Evolutionary conservation across 495 filamentous ascomycete genomes (phyloP).

Genomic region (Penicillium psychrofluorescens): DNA sequence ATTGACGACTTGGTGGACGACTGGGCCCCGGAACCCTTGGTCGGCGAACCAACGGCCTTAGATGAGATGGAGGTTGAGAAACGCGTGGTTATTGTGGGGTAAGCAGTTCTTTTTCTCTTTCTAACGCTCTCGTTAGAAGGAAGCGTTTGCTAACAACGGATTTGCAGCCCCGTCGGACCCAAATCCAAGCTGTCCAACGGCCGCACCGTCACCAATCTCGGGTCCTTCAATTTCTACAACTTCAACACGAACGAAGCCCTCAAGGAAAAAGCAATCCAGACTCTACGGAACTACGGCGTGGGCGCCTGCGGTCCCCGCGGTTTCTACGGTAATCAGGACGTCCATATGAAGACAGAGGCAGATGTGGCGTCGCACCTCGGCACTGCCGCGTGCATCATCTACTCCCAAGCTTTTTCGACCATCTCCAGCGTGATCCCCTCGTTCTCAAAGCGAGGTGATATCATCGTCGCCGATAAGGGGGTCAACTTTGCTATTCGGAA

Average conservation of each 20-base stretch:
- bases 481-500: slow-evolving; percentile 92
- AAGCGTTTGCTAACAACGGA: not conserved
- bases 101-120: slow-evolving; percentile 14
- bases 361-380: slow-evolving; percentile 89
- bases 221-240: slow-evolving; percentile 95
- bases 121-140: not conserved
- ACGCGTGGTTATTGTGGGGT: slow-evolving; percentile 82
- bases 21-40: slow-evolving; percentile 91
- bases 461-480: slow-evolving; percentile 95
- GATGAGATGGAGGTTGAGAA: slow-evolving; percentile 82
- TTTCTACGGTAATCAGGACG: slow-evolving; percentile 98
- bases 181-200: slow-evolving; percentile 86
- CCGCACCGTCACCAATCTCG: slow-evolving; percentile 83
- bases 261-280: slow-evolving; percentile 90
- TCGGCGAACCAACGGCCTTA: slow-evolving; percentile 58
- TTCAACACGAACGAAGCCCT: slow-evolving; percentile 84
- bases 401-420: slow-evolving; percentile 91
- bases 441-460: slow-evolving; percentile 94
- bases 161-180: slow-evolving; percentile 70
- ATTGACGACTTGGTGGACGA: slow-evolving; percentile 97
- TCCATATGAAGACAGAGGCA: slow-evolving; percentile 93
- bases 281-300: slow-evolving; percentile 89
- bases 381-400: slow-evolving; percentile 80
- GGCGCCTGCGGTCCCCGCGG: slow-evolving; percentile 93
- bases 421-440: slow-evolving; percentile 91